Evolutionary conservation across 768 basidiomycete genomes (phyloP).

Genomic region (Mycena sanguinolenta): DNA sequence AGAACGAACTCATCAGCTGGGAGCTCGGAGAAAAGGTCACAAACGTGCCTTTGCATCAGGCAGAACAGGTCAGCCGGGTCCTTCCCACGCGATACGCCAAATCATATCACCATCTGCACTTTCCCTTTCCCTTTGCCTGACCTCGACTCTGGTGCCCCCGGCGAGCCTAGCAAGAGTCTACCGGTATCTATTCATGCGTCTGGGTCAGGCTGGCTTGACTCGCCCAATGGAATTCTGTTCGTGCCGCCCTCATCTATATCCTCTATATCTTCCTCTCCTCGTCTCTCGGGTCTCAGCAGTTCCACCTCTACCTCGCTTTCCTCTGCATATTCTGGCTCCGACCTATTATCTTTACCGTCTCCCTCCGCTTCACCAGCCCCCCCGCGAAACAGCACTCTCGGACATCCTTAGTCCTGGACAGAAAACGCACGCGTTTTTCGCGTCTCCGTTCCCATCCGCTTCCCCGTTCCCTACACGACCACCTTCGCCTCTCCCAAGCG

Average conservation of each 20-base stretch:
- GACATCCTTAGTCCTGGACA: conserved; percentile 37
- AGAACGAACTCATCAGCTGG: too few relatives aligned
- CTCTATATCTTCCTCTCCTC: conserved; percentile 35
- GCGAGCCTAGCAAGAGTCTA: neutral
- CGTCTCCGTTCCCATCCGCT: conserved; percentile 61
- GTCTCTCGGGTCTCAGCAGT: conserved; percentile 33
- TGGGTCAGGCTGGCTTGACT: conserved; percentile 1
- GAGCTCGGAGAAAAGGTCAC: neutral
- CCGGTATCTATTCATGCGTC: neutral
- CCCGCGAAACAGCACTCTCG: conserved; percentile 29
- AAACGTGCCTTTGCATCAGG: conserved; percentile 6
- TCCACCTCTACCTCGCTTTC: conserved; percentile 38
- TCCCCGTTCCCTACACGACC: conserved; percentile 58
- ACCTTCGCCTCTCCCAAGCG: conserved; percentile 48
- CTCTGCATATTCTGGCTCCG: conserved; percentile 36
- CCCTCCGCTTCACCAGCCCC: conserved; percentile 34
- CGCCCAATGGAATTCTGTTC: conserved; percentile 31
- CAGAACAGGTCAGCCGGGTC: neutral
- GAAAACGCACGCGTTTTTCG: conserved; percentile 65
- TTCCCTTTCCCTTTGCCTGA: too few relatives aligned
- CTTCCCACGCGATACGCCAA: conserved; percentile 18
- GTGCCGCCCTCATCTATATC: conserved; percentile 38
- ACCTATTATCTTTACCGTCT: conserved; percentile 35
- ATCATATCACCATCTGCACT: neutral
- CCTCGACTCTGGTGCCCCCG: neutral